These are phyloP conservation scores for Tolypocladium album DNA, from an alignment of 2,329 filamentous ascomycete species.

Conservation along the genomic window DNA sequence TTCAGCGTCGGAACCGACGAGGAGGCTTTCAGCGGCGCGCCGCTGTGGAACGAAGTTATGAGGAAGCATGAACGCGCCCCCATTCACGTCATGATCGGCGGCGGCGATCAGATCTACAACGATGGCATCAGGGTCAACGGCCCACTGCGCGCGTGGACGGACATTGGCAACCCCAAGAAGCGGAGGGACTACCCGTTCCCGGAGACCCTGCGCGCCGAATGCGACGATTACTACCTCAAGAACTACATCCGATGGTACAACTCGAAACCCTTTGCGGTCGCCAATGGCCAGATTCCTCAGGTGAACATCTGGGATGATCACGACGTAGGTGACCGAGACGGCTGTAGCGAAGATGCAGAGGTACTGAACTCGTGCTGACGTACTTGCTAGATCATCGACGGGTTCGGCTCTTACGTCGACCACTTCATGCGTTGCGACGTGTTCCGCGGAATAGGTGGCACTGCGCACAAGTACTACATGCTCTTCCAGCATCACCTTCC, in stretches of 20 bases:
- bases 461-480: constrained; percentile 97
- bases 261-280: constrained; percentile 72
- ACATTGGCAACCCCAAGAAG: constrained; percentile 72
- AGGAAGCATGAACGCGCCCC: constrained; percentile 69
- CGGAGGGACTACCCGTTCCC: constrained; percentile 72
- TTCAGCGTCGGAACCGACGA: constrained; percentile 85
- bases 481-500: constrained; percentile 92
- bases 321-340: constrained; percentile 43
- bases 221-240: constrained; percentile 85
- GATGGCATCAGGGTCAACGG: constrained; percentile 81
- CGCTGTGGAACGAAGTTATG: constrained; percentile 87
- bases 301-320: constrained; percentile 98
- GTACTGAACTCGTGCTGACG: constrained; percentile 14
- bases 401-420: constrained; percentile 88
- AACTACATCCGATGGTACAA: constrained; percentile 82
- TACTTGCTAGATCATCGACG: constrained; percentile 65
- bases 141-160: constrained; percentile 72
- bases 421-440: constrained; percentile 89
- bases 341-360: constrained; percentile 6
- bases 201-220: constrained; percentile 65
- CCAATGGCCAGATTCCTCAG: constrained; percentile 88
- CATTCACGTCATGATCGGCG: constrained; percentile 92
- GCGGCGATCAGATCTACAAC: constrained; percentile 95
- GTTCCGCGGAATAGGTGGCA: constrained; percentile 82
- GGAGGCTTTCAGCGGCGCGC: constrained; percentile 78